Evolutionary conservation across 2,329 filamentous ascomycete species (phyloP).

Genomic region (Arthrobotrys entomopaga): DNA sequence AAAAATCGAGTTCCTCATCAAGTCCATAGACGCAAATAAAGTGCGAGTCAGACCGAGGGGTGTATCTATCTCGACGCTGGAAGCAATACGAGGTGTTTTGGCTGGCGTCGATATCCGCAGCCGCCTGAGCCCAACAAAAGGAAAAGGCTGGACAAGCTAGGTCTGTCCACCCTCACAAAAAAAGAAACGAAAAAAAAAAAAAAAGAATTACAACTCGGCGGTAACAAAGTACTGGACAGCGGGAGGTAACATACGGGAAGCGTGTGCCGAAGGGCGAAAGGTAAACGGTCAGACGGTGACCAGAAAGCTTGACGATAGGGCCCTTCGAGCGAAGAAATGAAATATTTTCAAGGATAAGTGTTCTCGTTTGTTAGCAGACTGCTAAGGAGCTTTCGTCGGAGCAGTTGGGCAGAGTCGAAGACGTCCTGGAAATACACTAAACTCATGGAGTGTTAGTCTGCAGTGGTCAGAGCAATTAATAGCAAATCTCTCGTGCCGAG

Average conservation of each 20-base stretch:
- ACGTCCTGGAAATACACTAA: constrained; percentile 22
- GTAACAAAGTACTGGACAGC: constrained; percentile 12
- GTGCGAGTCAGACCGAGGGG: not conserved
- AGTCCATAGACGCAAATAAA: not conserved
- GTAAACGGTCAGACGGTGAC: constrained; percentile 12
- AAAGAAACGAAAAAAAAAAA: not conserved
- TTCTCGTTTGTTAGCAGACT: constrained; percentile 18
- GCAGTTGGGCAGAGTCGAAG: constrained; percentile 9
- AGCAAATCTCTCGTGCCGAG: constrained; percentile 25
- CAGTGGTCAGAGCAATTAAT: constrained; percentile 12
- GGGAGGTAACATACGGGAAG: constrained; percentile 43
- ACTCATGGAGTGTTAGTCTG: constrained; percentile 34
- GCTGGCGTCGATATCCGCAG: constrained; percentile 3
- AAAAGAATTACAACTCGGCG: constrained; percentile 34
- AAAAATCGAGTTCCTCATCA: not conserved
- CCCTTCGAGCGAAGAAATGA: constrained; percentile 6
- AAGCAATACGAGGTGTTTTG: not conserved
- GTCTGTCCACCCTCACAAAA: constrained; percentile 23
- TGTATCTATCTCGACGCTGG: not conserved
- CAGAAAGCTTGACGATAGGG: constrained; percentile 26
- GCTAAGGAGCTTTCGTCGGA: too few relatives aligned
- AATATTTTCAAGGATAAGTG: constrained; percentile 46
- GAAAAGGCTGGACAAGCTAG: not conserved
- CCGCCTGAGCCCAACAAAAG: constrained; percentile 33
- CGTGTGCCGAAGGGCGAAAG: constrained; percentile 40